phyloP scores from a whole-genome alignment of 2,329 filamentous ascomycete species.

The Diaporthe citriasiana region DNA sequence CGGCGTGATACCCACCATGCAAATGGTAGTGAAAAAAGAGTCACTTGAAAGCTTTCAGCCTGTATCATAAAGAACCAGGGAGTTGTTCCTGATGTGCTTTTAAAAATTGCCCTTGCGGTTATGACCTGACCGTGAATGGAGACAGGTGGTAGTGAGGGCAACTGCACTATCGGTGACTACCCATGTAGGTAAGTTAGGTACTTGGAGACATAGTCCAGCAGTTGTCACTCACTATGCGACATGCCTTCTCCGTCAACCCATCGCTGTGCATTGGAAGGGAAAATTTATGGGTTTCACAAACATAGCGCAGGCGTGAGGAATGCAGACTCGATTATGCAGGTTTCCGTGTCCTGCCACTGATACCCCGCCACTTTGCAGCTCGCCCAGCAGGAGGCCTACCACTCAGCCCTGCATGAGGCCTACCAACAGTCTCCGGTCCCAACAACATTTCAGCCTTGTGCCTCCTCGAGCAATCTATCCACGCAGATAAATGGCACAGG shows the following conservation, averaged over 20 bases:
- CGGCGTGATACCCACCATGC: constrained; percentile 29
- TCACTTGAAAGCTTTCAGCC: neutral
- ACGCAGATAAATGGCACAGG: neutral
- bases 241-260: too few relatives aligned
- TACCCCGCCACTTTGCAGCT: constrained; percentile 11
- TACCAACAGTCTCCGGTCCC: neutral
- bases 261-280: neutral
- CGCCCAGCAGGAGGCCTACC: constrained; percentile 17
- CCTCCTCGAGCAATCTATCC: constrained; percentile 18
- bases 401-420: constrained; percentile 10
- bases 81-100: neutral
- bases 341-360: neutral
- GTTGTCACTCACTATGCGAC: neutral
- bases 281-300: neutral
- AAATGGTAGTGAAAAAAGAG: neutral
- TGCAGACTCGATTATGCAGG: neutral
- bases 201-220: neutral
- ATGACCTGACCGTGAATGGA: neutral
- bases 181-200: neutral
- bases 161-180: neutral
- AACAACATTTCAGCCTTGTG: neutral
- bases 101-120: neutral
- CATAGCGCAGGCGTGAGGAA: neutral
- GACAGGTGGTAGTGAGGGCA: neutral
- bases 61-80: neutral